Base-by-base conservation (phyloP, 148 eudicot genomes). In the Rhododendron vialii region DNA sequence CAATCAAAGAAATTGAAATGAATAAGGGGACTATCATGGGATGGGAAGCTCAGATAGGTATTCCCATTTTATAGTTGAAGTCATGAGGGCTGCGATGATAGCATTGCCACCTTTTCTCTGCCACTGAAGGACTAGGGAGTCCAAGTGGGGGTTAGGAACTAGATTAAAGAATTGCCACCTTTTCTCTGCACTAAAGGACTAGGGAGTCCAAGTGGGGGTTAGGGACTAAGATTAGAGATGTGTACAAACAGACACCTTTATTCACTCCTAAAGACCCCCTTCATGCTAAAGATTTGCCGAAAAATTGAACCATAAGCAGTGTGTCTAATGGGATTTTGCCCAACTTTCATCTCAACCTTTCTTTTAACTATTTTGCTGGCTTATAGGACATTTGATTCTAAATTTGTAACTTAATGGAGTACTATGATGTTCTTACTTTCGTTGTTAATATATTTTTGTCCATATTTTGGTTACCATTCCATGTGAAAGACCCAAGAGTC, bases 191-290 rank as follows among this genome's bases (percentile, higher is more conserved):
- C 87, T 80, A 63, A 63, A 5, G 78, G 51, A 80, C 15, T 50
- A 17, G 48, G 73, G 30, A 33, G 48, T 57, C 30, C 69, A 55
- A 35, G 59, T 81, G 53, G 80, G 74, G 36, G 82, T 13, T 51
- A 71, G 84, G 71, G 76, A 86, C 38, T 81, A 33, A 36, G 81
- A 71, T 81, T 28, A 63, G 74, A 78, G 80, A 76, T 73, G 41
- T 86, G 84, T 53, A 51, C 38, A 67, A 50, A 43, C 15, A 45
- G 57, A 47, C 38, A 80, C 61, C 38, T 50, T 80, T 80, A 12
- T 50, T 80, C 41, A 80, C 63, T 63, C 63, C 81, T n/a, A 3
- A 3, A 47, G 81, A 43, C 43, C 17, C 20, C 14, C 47, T n/a
- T 17, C 43, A 78, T 47, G 5, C 20, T 75, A 24, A n/a, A 22